Base-by-base conservation (phyloP, 2,329 filamentous ascomycete species). In the Xylaria sp. region DNA sequence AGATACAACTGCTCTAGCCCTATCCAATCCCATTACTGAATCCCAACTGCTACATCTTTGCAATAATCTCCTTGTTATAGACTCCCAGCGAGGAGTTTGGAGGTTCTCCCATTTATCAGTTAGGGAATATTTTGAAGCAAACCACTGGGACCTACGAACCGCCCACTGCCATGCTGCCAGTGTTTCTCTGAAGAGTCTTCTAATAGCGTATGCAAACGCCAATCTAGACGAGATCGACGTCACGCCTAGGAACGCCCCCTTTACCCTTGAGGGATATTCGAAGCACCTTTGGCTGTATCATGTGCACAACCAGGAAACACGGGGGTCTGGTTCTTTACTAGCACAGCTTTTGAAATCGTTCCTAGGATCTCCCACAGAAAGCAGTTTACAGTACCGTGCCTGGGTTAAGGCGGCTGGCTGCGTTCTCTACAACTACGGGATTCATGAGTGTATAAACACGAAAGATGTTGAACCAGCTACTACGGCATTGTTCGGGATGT, bases 61-160 rank as follows among this genome's bases (percentile, higher is more conserved):
- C 57, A 55, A 65, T 8, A 65, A 65, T 23, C 58, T 69, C 2
- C 52, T 69, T 44, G 57, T 65, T 2, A 15, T 69, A 12, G 62
- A 69, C 31, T 46, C 39, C 15, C 18, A 65, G 31, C 39, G 28
- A 13, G 1, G 23, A 1, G 37, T 62, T 6, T 69, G 62, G 66
- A 55, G 66, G 13, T 61, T 69, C 23, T 65, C 62, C 18, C 62
- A 69, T 34, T 56, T 65, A 50, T 69, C 62, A 0, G 66, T 69
- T 15, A 50, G n/a, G 4, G 66, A 69, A 46, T 65, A 69, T 37
- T 64, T 69, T 23, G 66, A 65, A 25, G 13, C 48, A 7, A 31
- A 58, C 18, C 37, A 65, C 44, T 62, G 41, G 57, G 37, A 23
- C n/a, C 37, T 69, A 31, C 1, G 13, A 31, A 46, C 18, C 15